Conservation (phyloP, 2,329 filamentous ascomycete species). For the Penicillium sp. region DNA sequence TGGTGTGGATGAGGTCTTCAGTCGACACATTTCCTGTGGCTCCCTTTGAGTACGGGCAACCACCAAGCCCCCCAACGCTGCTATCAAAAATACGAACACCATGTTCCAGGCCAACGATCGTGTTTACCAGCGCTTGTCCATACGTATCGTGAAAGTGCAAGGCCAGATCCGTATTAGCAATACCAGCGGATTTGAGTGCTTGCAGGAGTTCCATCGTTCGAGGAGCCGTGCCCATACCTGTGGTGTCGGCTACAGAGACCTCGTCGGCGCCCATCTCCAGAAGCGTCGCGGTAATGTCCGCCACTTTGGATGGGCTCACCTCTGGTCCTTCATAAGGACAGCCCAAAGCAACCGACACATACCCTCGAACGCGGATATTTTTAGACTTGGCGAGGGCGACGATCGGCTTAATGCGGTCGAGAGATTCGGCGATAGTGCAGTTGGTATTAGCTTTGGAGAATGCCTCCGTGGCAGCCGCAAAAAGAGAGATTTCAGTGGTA, state of each 20-base stretch:
- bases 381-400: constrained; percentile 52
- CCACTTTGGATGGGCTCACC: constrained; percentile 54
- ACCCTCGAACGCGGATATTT: constrained; percentile 56
- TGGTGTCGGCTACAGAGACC: constrained; percentile 61
- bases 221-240: constrained; percentile 61
- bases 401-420: constrained; percentile 54
- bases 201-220: constrained; percentile 54
- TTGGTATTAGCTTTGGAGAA: constrained; percentile 63
- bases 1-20: constrained; percentile 56
- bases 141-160: constrained; percentile 64
- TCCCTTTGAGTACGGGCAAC: constrained; percentile 60
- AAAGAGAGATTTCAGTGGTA: constrained; percentile 55
- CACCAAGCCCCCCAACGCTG: constrained; percentile 58
- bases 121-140: constrained; percentile 59
- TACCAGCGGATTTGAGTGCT: constrained; percentile 54
- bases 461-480: constrained; percentile 59
- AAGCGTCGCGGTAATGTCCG: constrained; percentile 54
- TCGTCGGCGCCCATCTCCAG: constrained; percentile 62
- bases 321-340: constrained; percentile 62
- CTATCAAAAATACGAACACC: constrained; percentile 59
- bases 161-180: constrained; percentile 55
- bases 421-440: constrained; percentile 57
- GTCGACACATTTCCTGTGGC: constrained; percentile 62
- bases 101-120: constrained; percentile 56
- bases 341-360: constrained; percentile 59